Percentiles rank a stretch among this genome's conserved stretches.
Conservation (phyloP, 352 stramenopile species). For the Phytophthora constricta region DNA sequence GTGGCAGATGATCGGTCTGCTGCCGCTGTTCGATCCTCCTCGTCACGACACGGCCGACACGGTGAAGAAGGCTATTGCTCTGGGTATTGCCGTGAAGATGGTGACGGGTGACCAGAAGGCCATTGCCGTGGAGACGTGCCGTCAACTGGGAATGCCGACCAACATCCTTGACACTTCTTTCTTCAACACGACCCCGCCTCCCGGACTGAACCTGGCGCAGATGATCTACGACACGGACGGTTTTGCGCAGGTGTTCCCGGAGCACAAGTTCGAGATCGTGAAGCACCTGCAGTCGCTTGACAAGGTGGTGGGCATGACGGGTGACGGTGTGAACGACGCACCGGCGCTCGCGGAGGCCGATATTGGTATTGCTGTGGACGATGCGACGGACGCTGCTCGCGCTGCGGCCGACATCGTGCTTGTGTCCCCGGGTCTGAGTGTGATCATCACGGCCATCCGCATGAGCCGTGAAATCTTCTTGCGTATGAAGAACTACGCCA, state of each 20-base stretch:
- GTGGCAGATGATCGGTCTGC: conserved; percentile 93
- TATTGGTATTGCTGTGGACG: conserved; percentile 93
- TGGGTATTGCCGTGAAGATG: conserved; percentile 96
- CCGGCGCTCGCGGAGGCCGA: conserved; percentile 89
- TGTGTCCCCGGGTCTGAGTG: conserved; percentile 84
- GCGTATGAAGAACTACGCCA: conserved; percentile 92
- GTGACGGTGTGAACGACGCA: conserved; percentile 94
- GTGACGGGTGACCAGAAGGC: conserved; percentile 95
- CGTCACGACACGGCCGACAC: conserved; percentile 93
- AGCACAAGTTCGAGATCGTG: conserved; percentile 94
- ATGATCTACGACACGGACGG: conserved; percentile 93
- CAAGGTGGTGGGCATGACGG: conserved; percentile 86
- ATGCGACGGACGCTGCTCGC: conserved; percentile 88
- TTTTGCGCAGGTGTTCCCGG: conserved; percentile 93
- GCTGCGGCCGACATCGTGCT: conserved; percentile 91
- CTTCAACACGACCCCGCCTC: conserved; percentile 74
- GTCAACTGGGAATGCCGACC: conserved; percentile 88
- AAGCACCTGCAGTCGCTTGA: conserved; percentile 88
- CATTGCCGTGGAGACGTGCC: conserved; percentile 94
- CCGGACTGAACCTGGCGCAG: conserved; percentile 67
- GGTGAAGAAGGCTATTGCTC: conserved; percentile 89
- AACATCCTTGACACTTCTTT: conserved; percentile 86
- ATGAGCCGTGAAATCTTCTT: conserved; percentile 91
- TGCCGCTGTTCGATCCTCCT: conserved; percentile 94
- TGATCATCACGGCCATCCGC: conserved; percentile 91